Base-by-base conservation (phyloP, 202 grass and related monocot genomes). In the Miscanthus sacchariflorus region DNA sequence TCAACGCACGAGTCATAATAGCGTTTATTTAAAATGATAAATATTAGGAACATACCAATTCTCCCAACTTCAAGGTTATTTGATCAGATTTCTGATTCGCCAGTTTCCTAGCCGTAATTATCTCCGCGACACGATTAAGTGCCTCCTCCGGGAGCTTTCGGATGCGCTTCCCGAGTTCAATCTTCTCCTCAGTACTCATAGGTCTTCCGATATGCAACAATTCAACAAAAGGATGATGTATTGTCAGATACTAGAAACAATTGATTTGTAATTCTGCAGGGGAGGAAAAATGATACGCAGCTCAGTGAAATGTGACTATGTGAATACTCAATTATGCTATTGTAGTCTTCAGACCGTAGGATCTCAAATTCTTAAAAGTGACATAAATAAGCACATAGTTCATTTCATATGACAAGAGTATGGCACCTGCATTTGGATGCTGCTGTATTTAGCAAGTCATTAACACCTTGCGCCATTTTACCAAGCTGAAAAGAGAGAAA, bases 101-200 rank as follows among this genome's bases (percentile, higher is more conserved):
- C 5, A 86, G 54, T 86, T 86, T 92, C 66, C 77, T 87, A 13
- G 54, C 59, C 56, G 79, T 68, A 81, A 94, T 40, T 64, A 95
- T 91, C 71, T 92, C 93, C 65, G 90, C 86, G 43, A 94, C 52
- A 28, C 73, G 79, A 88, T 88, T 74, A 67, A 92, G 70, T 68
- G 91, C 75, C 42, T 87, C 91, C 72, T 86, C 86, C 77, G 95
- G 93, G 76, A 95, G 93, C 85, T 94, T 93, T 68, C 81, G 88
- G 78, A 98, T 94, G 77, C 80, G 81, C 59, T 74, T 78, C 56
- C 87, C 72, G 7, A 98, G 96, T 63, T 88, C 85, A 75, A 86
- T 77, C 89, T 93, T 98, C 92, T 98, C 95, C 78, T 80, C 78
- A 43, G 50, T 70, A 64, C 84, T 98, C 90, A 98, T 98, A 66